These are phyloP conservation scores for Eudorina sp. DNA, from an alignment of 139 green algal genomes.

Conservation along the genomic window DNA sequence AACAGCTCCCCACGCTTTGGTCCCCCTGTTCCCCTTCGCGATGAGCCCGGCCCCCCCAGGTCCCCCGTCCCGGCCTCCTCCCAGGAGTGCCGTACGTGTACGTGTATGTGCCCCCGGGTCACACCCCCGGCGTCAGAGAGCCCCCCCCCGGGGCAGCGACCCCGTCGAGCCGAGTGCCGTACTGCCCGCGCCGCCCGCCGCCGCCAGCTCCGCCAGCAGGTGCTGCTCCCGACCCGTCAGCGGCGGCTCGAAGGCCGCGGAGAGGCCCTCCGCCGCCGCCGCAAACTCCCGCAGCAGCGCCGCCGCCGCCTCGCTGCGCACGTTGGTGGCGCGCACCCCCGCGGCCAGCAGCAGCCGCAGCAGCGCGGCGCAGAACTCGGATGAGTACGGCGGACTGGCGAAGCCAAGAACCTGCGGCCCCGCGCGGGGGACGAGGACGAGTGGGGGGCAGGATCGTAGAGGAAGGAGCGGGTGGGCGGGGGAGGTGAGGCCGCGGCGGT, in stretches of 20 bases:
- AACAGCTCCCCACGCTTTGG: too few species aligned
- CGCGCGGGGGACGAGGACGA: too few species aligned
- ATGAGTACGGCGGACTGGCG: not conserved
- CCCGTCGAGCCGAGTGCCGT: too few species aligned
- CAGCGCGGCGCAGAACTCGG: not conserved
- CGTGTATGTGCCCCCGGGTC: too few species aligned
- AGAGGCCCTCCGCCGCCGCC: conserved; percentile 5
- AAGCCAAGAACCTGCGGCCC: conserved; percentile 17
- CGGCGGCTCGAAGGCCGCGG: not conserved
- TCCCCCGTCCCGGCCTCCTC: too few species aligned
- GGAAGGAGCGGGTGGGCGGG: too few species aligned
- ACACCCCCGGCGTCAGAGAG: too few species aligned
- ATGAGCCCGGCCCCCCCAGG: too few species aligned
- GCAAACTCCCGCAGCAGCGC: conserved; percentile 47
- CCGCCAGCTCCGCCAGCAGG: conserved; percentile 45
- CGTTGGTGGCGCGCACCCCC: conserved; percentile 29
- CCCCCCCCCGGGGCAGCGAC: too few species aligned
- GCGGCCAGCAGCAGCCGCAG: conserved; percentile 43
- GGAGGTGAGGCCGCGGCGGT: not conserved
- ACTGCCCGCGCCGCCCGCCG: not conserved
- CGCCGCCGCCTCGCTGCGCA: conserved; percentile 9
- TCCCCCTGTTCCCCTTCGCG: too few species aligned
- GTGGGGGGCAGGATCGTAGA: not conserved
- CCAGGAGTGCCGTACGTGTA: too few species aligned
- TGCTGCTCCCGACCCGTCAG: conserved; percentile 22